Base-by-base conservation (phyloP, 2,329 filamentous ascomycete genomes). In the Fonsecaea multimorphosa region DNA sequence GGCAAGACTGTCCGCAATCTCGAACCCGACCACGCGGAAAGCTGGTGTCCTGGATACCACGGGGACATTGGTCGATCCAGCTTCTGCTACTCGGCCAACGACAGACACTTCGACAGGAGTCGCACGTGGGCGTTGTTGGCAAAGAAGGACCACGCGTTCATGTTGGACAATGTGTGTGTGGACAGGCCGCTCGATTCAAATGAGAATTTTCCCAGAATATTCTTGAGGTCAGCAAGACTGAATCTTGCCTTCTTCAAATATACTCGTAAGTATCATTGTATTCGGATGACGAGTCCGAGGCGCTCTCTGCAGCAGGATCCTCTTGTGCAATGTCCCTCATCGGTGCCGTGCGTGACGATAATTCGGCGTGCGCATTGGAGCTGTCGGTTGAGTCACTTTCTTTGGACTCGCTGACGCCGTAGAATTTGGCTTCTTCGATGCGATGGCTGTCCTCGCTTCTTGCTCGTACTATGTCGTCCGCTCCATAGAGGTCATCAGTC, bases 401-500 rank as follows among this genome's bases (percentile, higher is more conserved):
- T 12, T 24, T 2, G 7, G 19, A 49, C 9, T 27, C 19, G 1
- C 12, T 16, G 22, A 24, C 22, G 19, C 3, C 9, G 11, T 6
- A 49, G 44, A 49, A 24, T 11, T 24, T 12, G 2, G 19, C 44
- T 11, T 49, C 22, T 9, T 3, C 19, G 44, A 8, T 24, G 44
- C 19, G 11, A 27, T 27, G 3, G 22, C 19, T 24, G 22, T 49
- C 44, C 9, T 24, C 19, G 44, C 44, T 24, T 6, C 14, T 4
- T 3, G 19, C 8, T 49, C 8, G 44, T 24, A 49, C 14, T 4
- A 49, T 24, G 44, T 12, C 19, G 11, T 24, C 44, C 19, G 19
- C 44, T 49, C 44, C 44, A 49, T 49, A 24, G 44, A 22, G 44
- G 24, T 49, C 44, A 49, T 49, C 44, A 14, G 19, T 49, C 11